Evolutionary conservation across 208 protist genomes (phyloP).

Genomic region (Crithidia fasciculata): DNA sequence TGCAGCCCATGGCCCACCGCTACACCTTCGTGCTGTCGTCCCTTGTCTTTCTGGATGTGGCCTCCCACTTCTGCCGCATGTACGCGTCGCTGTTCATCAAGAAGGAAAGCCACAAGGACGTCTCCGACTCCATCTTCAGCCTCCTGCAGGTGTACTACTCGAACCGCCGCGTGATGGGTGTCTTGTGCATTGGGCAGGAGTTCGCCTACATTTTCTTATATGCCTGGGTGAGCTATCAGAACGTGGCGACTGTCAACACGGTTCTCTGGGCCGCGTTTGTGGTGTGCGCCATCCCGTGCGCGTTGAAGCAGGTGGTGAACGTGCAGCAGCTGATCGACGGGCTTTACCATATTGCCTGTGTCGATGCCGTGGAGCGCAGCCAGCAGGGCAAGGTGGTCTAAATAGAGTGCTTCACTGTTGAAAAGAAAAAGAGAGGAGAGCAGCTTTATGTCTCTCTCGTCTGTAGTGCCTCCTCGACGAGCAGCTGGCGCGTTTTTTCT

Average conservation of each 20-base stretch:
- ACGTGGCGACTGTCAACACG: constrained; percentile 24
- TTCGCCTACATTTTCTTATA: constrained; percentile 92
- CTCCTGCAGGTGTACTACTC: constrained; percentile 93
- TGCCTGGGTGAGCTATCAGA: constrained; percentile 56
- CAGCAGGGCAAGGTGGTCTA: constrained; percentile 39
- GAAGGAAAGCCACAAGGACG: constrained; percentile 86
- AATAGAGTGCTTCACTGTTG: neutral
- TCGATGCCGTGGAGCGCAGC: constrained; percentile 65
- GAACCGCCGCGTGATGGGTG: constrained; percentile 81
- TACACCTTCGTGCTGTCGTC: constrained; percentile 60
- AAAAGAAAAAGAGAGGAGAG: neutral
- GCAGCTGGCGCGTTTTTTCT: too few species aligned
- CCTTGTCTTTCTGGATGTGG: constrained; percentile 91
- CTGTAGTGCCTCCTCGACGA: too few species aligned
- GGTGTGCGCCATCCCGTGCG: constrained; percentile 53
- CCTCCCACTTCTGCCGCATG: constrained; percentile 94
- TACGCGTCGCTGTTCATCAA: constrained; percentile 78
- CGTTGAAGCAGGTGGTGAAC: constrained; percentile 91
- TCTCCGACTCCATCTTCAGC: constrained; percentile 77
- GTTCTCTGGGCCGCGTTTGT: constrained; percentile 44
- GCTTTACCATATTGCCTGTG: constrained; percentile 81
- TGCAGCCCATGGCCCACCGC: constrained; percentile 67
- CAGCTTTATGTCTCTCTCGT: neutral
- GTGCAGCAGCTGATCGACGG: constrained; percentile 89
- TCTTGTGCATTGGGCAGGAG: constrained; percentile 93